Evolutionary conservation across 1,284 basidiomycete species (phyloP), one percentile per base, ranked within the genome.

Genomic region (Apiotrichum brassicae): DNA sequence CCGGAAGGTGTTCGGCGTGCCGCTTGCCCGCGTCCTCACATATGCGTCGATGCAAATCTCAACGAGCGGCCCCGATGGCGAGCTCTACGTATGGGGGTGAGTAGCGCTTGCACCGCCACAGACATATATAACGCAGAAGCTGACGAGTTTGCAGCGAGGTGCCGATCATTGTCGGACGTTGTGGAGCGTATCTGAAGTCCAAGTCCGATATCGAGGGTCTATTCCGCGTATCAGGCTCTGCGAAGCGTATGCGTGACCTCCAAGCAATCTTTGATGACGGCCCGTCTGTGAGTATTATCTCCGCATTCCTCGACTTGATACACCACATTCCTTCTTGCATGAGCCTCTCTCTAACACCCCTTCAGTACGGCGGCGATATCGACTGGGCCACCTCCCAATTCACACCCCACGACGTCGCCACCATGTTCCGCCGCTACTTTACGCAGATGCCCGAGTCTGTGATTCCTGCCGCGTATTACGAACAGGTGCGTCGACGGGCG

Each of bases 151-250:
- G 65, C 66, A 76, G 94, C 2, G 90, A 87, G 68, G 89, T 98
- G 37, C 94, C 95, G 9, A 87, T 97, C 47, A 88, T 97, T 49
- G 93, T 98, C 32, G 95, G 93, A 49, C 95, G 97, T 73, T 95
- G 92, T 65, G 92, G 92, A 3, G 75, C 92, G 36, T 86, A 89
- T 76, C 81, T 97, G 55, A 97, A 97, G 71, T 86, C 90, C 74
- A 86, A 86, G 60, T 90, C 90, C 20, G 90, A 94, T 71, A 83
- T 94, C n/a, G 83, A 89, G 65, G 94, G 94, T 18, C 88, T 90
- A 1, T 98, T 98, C 71, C 87, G 95, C 41, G 87, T 97, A 51
- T 87, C 85, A 57, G 92, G 92, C 19, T 93, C 89, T 30, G 86
- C 82, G 58, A 95, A 90, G 73, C 84, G 94, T 34, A 98, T 97